Conservation (phyloP, 1,284 basidiomycete species). For the Ceratobasidium sp. region DNA sequence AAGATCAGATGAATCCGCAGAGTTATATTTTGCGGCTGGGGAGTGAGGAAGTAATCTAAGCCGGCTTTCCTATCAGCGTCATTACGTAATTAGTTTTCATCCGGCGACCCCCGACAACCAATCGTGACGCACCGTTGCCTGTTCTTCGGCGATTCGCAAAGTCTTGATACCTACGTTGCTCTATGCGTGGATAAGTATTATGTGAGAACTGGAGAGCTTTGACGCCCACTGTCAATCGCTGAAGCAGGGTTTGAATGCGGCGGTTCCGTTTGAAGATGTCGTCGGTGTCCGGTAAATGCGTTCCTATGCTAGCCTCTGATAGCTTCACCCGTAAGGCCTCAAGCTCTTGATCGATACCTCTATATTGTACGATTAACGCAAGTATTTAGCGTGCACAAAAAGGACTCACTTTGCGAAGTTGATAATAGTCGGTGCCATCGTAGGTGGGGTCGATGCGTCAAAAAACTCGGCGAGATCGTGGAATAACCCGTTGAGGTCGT, state of each 20-base stretch:
- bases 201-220: too few species aligned
- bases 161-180: too few species aligned
- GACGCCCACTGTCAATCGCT: not conserved
- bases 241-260: not conserved
- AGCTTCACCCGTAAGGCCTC: not conserved
- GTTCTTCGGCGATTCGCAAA: too few species aligned
- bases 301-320: not conserved
- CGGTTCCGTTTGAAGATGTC: not conserved
- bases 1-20: too few species aligned
- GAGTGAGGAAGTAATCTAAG: too few species aligned
- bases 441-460: not conserved
- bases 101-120: too few species aligned
- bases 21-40: too few species aligned
- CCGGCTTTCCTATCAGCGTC: too few species aligned
- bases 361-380: not conserved
- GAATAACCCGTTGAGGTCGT: not conserved
- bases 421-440: constrained; percentile 1
- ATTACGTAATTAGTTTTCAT: too few species aligned
- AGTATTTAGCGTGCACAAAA: not conserved
- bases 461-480: not conserved
- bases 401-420: not conserved
- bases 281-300: not conserved
- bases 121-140: too few species aligned
- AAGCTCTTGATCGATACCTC: constrained; percentile 1
- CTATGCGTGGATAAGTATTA: not conserved